Percentiles rank a stretch among this genome's conserved stretches.
These are phyloP conservation scores for Suillus decipiens DNA, from an alignment of 768 basidiomycete genomes.

Conservation along the genomic window DNA sequence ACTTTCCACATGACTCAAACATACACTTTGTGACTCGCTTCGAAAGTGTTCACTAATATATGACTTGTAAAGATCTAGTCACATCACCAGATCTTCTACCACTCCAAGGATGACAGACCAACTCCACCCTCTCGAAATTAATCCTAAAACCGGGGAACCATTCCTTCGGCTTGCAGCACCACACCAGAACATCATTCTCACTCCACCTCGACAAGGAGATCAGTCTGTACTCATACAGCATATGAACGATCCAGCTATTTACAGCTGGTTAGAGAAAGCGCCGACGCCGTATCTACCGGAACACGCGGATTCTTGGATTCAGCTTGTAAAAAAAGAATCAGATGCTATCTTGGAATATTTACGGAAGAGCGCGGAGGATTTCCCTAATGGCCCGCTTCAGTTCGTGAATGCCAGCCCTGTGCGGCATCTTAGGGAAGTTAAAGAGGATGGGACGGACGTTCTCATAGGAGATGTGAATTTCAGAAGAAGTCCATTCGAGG, in stretches of 20 bases:
- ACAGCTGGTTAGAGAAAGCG: slow-evolving; percentile 44
- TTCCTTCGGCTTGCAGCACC: slow-evolving; percentile 56
- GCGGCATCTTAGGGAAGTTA: slow-evolving; percentile 51
- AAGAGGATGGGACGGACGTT: slow-evolving; percentile 53
- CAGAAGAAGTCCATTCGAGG: slow-evolving; percentile 27
- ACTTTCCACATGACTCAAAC: not conserved
- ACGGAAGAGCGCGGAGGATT: slow-evolving; percentile 17
- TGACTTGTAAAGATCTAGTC: not conserved
- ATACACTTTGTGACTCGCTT: not conserved
- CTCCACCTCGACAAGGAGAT: slow-evolving; percentile 54
- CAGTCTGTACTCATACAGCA: slow-evolving; percentile 35
- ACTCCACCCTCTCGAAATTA: slow-evolving; percentile 42
- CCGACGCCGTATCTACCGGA: slow-evolving; percentile 55
- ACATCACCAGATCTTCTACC: not conserved
- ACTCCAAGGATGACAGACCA: slow-evolving; percentile 17
- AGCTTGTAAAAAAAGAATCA: slow-evolving; percentile 20
- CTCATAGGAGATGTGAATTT: slow-evolving; percentile 47
- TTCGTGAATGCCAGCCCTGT: slow-evolving; percentile 51
- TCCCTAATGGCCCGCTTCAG: slow-evolving; percentile 28
- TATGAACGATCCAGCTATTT: slow-evolving; percentile 54
- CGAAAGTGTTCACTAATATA: not conserved
- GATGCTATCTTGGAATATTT: slow-evolving; percentile 24
- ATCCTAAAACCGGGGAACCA: slow-evolving; percentile 47
- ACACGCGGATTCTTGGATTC: slow-evolving; percentile 42
- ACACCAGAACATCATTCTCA: slow-evolving; percentile 56